These are phyloP conservation scores for Penicillium fimorum DNA, from an alignment of 495 filamentous ascomycete species.

Conservation along the genomic window DNA sequence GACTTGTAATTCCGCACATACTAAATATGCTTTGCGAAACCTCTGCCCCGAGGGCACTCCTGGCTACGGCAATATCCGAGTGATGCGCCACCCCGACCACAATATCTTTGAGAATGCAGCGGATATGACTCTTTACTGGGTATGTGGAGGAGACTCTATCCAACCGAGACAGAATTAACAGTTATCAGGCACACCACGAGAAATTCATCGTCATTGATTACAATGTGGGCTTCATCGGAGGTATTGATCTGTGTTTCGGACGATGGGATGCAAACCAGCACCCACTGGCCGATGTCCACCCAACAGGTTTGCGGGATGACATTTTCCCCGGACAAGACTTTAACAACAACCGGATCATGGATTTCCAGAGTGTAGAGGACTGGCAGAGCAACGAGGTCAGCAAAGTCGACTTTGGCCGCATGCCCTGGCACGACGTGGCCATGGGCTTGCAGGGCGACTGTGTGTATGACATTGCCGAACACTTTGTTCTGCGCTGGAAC, in stretches of 20 bases:
- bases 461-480: constrained; percentile 93
- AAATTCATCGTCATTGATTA: constrained; percentile 96
- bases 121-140: constrained; percentile 98
- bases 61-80: constrained; percentile 80
- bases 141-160: constrained; percentile 13
- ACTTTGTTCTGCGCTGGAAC: constrained; percentile 95
- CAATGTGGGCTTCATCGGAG: constrained; percentile 84
- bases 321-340: constrained; percentile 96
- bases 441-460: constrained; percentile 87
- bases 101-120: constrained; percentile 90
- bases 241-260: constrained; percentile 94
- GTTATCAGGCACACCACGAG: constrained; percentile 78
- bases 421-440: constrained; percentile 97
- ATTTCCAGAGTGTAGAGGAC: constrained; percentile 85
- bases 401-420: constrained; percentile 88
- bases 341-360: constrained; percentile 94
- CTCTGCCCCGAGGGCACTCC: constrained; percentile 77
- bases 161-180: background rate
- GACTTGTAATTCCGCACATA: constrained; percentile 90
- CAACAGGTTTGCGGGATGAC: constrained; percentile 74
- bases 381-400: constrained; percentile 93
- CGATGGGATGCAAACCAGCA: constrained; percentile 89
- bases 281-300: constrained; percentile 82
- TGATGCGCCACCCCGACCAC: constrained; percentile 94
- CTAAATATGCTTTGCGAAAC: constrained; percentile 79